These are phyloP conservation scores for Ceratocystiopsis brevicomis DNA, from an alignment of 2,329 filamentous ascomycete genomes.

Conservation along the genomic window DNA sequence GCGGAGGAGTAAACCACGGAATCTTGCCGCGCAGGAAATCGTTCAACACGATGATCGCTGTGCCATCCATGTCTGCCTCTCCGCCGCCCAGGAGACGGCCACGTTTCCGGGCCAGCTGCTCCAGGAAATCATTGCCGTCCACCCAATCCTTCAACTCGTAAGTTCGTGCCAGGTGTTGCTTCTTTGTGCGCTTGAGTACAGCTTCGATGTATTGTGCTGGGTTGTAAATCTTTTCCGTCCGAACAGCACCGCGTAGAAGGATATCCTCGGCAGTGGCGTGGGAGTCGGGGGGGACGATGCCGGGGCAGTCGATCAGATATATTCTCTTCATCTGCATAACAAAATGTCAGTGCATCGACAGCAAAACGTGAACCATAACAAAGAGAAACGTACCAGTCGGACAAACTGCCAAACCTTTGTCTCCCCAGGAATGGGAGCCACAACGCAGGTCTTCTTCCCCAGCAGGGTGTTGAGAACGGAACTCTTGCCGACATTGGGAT, in stretches of 20 bases:
- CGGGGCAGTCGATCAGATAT: conserved; percentile 89
- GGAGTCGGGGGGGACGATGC: conserved; percentile 79
- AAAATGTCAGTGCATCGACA: not conserved
- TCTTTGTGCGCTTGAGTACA: conserved; percentile 62
- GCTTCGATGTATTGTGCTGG: conserved; percentile 89
- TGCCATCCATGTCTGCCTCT: conserved; percentile 87
- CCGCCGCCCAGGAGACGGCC: conserved; percentile 65
- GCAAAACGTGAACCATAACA: no score
- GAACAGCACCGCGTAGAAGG: conserved; percentile 72
- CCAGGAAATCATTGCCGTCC: conserved; percentile 65
- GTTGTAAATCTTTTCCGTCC: conserved; percentile 85
- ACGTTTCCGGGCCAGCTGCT: conserved; percentile 68
- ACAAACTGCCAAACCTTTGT: conserved; percentile 51
- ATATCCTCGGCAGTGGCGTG: conserved; percentile 75
- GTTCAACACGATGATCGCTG: conserved; percentile 91
- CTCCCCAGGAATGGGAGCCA: conserved; percentile 80
- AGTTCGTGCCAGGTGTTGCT: conserved; percentile 76
- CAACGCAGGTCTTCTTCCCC: conserved; percentile 84
- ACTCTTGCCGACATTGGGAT: conserved; percentile 89
- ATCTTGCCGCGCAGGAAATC: conserved; percentile 92
- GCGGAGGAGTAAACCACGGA: conserved; percentile 84
- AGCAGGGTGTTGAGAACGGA: conserved; percentile 88
- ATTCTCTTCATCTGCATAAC: conserved; percentile 45
- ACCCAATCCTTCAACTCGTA: conserved; percentile 73
- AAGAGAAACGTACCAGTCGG: conserved; percentile 17